These are phyloP conservation scores for Pestalotiopsis sp. DNA, from an alignment of 2,329 filamentous ascomycete species.

Conservation along the genomic window DNA sequence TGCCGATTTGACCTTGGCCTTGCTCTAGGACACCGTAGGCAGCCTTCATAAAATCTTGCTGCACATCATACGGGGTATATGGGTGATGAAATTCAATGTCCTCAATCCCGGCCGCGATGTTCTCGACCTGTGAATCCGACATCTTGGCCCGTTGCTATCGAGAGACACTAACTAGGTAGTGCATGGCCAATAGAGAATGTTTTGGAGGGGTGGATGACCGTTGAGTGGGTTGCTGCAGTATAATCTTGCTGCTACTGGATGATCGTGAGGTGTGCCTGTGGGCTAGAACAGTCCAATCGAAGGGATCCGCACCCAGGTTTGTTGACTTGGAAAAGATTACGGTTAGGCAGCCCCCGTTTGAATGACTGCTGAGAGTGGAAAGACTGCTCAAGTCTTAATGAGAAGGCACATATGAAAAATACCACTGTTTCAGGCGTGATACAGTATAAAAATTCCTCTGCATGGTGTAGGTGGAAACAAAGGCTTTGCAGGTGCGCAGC, in stretches of 20 bases:
- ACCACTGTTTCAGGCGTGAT: too few relatives aligned
- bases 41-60: slow-evolving; percentile 83
- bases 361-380: too few relatives aligned
- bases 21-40: slow-evolving; percentile 77
- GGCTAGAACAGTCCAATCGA: background rate
- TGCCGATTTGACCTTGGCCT: slow-evolving; percentile 75
- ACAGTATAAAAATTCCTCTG: too few relatives aligned
- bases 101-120: slow-evolving; percentile 24
- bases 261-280: background rate
- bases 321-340: background rate
- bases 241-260: background rate
- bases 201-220: background rate
- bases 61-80: slow-evolving; percentile 84
- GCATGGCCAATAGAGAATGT: background rate
- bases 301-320: background rate
- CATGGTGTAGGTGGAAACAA: too few relatives aligned
- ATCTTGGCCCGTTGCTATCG: background rate
- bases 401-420: too few relatives aligned
- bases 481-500: too few relatives aligned
- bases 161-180: background rate
- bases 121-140: slow-evolving; percentile 22
- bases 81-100: slow-evolving; percentile 79
- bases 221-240: background rate
- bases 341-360: too few relatives aligned
- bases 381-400: too few relatives aligned